A percentile compares a stretch with the other conserved stretches of the same genome.
Conservation (phyloP, 1,139 yeast species). For the Casaregolazyma lundiana region DNA sequence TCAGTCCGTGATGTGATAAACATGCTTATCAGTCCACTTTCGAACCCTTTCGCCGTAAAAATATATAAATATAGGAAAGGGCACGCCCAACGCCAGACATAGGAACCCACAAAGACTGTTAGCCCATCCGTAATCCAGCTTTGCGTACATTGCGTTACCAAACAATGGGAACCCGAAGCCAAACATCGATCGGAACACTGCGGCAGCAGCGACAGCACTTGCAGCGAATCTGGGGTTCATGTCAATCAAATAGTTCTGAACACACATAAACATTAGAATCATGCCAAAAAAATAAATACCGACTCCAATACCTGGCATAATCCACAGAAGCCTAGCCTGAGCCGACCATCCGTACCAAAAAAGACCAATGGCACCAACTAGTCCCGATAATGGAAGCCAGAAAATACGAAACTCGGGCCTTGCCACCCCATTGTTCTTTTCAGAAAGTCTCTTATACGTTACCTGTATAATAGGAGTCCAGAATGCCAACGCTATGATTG, state of each 20-base stretch:
- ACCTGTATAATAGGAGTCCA: slow-evolving; percentile 44
- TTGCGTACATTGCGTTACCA: slow-evolving; percentile 32
- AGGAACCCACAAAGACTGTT: slow-evolving; percentile 56
- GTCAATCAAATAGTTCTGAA: slow-evolving; percentile 58
- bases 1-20: slow-evolving; percentile 18
- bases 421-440: slow-evolving; percentile 45
- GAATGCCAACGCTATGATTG: slow-evolving; percentile 40
- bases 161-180: slow-evolving; percentile 48
- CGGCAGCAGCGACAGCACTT: slow-evolving; percentile 54
- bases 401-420: slow-evolving; percentile 56
- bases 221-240: slow-evolving; percentile 65
- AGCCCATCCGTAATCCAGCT: slow-evolving; percentile 60
- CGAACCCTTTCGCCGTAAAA: slow-evolving; percentile 54
- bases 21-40: slow-evolving; percentile 45
- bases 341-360: slow-evolving; percentile 67
- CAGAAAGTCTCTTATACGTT: slow-evolving; percentile 36
- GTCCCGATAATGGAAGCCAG: slow-evolving; percentile 42
- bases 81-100: slow-evolving; percentile 54
- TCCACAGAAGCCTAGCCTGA: slow-evolving; percentile 44
- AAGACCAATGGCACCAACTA: slow-evolving; percentile 48
- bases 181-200: slow-evolving; percentile 53
- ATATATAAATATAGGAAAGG: slow-evolving; percentile 56
- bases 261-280: slow-evolving; percentile 54
- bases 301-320: slow-evolving; percentile 55
- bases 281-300: slow-evolving; percentile 54